Percentiles rank a stretch among this genome's conserved stretches.
Conservation (phyloP, 257 asterid species). For the Ophiorrhiza pumila region DNA sequence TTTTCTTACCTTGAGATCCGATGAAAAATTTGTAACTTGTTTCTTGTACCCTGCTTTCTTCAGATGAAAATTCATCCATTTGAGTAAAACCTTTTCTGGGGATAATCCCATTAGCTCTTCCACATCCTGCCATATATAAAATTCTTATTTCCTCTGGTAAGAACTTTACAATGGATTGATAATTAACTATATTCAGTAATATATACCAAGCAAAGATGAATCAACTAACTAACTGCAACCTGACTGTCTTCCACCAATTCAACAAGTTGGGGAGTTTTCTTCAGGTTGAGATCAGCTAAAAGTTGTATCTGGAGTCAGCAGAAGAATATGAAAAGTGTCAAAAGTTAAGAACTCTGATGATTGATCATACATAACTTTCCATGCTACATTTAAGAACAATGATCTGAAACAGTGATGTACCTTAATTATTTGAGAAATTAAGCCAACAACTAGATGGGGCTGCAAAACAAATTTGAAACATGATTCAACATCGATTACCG, state of each 20-base stretch:
- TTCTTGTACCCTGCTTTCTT: slow-evolving; percentile 75
- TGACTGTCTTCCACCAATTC: slow-evolving; percentile 86
- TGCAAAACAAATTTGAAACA: no score
- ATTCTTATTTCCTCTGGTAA: slow-evolving; percentile 13
- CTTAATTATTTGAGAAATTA: slow-evolving; percentile 95
- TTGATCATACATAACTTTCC: background rate
- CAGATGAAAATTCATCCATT: slow-evolving; percentile 96
- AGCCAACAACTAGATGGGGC: slow-evolving; percentile 92
- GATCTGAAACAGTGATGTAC: slow-evolving; percentile 28
- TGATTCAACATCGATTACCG: no score
- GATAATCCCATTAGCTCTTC: slow-evolving; percentile 79
- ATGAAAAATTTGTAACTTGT: slow-evolving; percentile 72
- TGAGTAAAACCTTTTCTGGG: slow-evolving; percentile 80
- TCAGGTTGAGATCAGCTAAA: slow-evolving; percentile 85
- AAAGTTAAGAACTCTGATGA: background rate
- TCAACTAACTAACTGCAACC: slow-evolving; percentile 39
- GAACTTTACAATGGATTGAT: background rate
- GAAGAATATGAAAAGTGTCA: slow-evolving; percentile 11
- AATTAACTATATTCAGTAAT: background rate
- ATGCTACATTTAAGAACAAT: background rate
- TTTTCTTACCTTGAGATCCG: slow-evolving; percentile 76
- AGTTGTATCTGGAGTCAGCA: slow-evolving; percentile 68
- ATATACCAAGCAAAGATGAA: slow-evolving; percentile 6
- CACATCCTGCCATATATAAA: slow-evolving; percentile 50
- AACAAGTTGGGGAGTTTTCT: slow-evolving; percentile 88